phyloP scores from a whole-genome alignment of 768 basidiomycete species.

The Lactarius deliciosus region DNA sequence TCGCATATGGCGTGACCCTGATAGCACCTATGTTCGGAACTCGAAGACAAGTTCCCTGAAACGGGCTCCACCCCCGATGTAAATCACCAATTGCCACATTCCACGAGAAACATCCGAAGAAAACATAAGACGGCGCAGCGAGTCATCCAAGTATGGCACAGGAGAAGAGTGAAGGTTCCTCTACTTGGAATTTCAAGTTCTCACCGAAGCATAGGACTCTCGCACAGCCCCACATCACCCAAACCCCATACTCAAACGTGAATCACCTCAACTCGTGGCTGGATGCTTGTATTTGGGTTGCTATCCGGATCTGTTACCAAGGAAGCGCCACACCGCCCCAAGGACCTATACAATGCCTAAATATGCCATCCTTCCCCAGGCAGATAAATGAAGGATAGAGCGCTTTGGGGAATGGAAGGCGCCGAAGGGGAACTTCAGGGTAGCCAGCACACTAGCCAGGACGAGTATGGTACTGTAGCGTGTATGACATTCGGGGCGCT shows the following conservation, averaged over 20 bases:
- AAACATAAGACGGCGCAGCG: not conserved
- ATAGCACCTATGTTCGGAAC: not conserved
- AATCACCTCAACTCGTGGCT: not conserved
- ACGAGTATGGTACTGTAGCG: conserved; percentile 13
- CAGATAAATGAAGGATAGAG: not conserved
- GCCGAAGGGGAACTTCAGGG: not conserved
- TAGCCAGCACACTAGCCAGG: not conserved
- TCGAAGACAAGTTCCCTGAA: not conserved
- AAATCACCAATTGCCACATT: not conserved
- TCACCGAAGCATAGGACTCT: not conserved
- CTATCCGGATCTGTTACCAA: not conserved
- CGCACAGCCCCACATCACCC: not conserved
- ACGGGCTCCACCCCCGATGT: not conserved
- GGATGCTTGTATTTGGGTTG: not conserved
- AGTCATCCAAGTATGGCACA: conserved; percentile 1
- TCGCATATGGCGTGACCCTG: not conserved
- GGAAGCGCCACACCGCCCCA: not conserved
- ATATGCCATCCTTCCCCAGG: not conserved
- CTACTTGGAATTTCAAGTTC: not conserved
- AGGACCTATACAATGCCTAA: not conserved
- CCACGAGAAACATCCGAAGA: not conserved
- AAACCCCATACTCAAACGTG: not conserved
- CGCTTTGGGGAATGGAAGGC: conserved; percentile 9
- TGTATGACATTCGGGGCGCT: conserved; percentile 6
- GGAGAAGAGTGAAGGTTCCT: not conserved